Base-by-base conservation (phyloP, 768 basidiomycete genomes). In the Strobilomyces dryophilus region DNA sequence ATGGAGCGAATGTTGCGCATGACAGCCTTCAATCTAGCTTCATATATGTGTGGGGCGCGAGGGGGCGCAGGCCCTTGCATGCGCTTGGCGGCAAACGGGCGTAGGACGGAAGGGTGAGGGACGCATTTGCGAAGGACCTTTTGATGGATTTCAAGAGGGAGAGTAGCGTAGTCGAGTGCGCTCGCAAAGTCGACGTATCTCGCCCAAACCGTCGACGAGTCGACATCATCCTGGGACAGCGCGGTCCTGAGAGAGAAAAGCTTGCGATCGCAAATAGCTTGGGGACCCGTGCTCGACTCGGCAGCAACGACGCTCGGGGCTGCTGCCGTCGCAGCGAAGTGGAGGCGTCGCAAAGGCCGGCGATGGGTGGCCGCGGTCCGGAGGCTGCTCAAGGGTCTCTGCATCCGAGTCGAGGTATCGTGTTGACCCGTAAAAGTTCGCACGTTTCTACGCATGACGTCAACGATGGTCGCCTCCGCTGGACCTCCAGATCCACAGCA, bases 91-190 rank as follows among this genome's bases (percentile, higher is more conserved):
- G 75, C 65, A 18, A 73, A 65, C 6, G 66, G 59, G 27, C 84
- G 82, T 26, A 86, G 71, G 26, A 71, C 55, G 14, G 69, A 60
- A 27, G 74, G 68, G 2, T 79, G 64, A 5, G 79, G 79, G 1
- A 83, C 80, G 61, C 86, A 89, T 54, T 75, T 79, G 37, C 86
- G 80, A 20, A 92, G 78, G 51, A 88, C 87, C 37, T 74, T 70
- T 61, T 83, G 85, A 70, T 91, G 89, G 18, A 85, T 56, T 56
- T 84, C 76, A 24, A 87, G 66, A 12, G 89, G 85, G 37, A 90
- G 70, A 14, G 65, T 65, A 29, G 78, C 71, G 57, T 73, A 69
- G 32, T 77, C 82, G 37, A 78, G 61, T 50, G 72, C 64, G 55
- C 74, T 73, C 47, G 85, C 67, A 45, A 86, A 71, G 53, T 80